phyloP scores from a whole-genome alignment of 2,329 filamentous ascomycete species.

The Arthrinium puccinioides region DNA sequence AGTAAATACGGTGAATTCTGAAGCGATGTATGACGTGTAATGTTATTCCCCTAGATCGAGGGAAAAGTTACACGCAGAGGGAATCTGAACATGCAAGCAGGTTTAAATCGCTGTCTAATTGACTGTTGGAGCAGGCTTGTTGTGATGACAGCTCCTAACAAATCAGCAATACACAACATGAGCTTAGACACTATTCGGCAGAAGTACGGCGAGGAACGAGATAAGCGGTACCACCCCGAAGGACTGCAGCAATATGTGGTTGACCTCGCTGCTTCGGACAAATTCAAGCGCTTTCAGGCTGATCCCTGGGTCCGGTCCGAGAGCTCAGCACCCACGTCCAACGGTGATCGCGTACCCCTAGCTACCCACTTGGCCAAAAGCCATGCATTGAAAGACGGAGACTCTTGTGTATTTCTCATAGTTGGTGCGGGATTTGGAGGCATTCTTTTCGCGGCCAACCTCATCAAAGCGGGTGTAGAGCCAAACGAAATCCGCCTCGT shows the following conservation, averaged over 20 bases:
- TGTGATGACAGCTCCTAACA: too few relatives aligned
- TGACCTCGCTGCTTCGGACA: neutral
- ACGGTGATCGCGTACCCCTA: too few relatives aligned
- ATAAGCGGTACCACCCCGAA: neutral
- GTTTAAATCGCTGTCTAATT: too few relatives aligned
- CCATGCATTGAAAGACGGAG: slow-evolving; percentile 2
- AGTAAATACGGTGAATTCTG: too few relatives aligned
- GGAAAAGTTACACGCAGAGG: too few relatives aligned
- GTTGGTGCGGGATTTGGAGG: slow-evolving; percentile 19
- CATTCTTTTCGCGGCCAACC: slow-evolving; percentile 17
- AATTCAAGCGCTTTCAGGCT: neutral
- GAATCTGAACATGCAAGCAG: too few relatives aligned
- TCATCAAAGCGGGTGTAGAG: slow-evolving; percentile 24
- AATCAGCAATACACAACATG: too few relatives aligned
- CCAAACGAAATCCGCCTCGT: slow-evolving; percentile 32
- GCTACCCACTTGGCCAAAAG: neutral
- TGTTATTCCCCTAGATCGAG: too few relatives aligned
- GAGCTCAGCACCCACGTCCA: too few relatives aligned
- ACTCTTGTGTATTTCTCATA: slow-evolving; percentile 13
- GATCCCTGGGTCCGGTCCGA: neutral
- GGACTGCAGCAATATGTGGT: neutral
- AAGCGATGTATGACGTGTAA: too few relatives aligned
- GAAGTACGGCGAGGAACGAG: neutral
- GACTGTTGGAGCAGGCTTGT: too few relatives aligned
- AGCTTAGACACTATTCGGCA: too few relatives aligned